Percentiles rank a stretch among this genome's conserved stretches.
Evolutionary conservation across 352 stramenopile genomes (phyloP).

Genomic region (Plasmopara viticola): DNA sequence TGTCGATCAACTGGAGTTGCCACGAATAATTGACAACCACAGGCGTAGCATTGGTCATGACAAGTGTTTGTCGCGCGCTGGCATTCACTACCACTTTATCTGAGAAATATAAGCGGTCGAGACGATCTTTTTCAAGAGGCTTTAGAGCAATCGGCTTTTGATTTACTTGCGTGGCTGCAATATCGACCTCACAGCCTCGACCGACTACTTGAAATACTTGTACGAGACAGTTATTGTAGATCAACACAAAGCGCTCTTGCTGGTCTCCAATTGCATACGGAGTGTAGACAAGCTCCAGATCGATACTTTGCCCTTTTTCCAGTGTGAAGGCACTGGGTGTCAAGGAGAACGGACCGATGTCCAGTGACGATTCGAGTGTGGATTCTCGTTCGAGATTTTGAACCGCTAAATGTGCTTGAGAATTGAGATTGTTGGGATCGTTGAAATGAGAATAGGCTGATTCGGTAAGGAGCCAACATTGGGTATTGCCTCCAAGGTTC

Average conservation of each 20-base stretch:
- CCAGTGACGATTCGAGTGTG: slow-evolving; percentile 3
- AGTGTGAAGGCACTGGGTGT: slow-evolving; percentile 55
- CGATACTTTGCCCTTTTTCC: slow-evolving; percentile 29
- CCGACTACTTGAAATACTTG: slow-evolving; percentile 62
- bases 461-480: slow-evolving; percentile 72
- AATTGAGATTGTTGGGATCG: slow-evolving; percentile 7
- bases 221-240: slow-evolving; percentile 82
- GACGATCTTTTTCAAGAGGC: slow-evolving; percentile 35
- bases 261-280: slow-evolving; percentile 53
- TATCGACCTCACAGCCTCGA: slow-evolving; percentile 58
- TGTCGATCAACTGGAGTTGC: slow-evolving; percentile 23
- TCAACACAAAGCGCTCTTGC: slow-evolving; percentile 61
- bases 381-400: slow-evolving; percentile 12
- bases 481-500: slow-evolving; percentile 52
- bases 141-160: slow-evolving; percentile 34
- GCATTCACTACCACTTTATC: slow-evolving; percentile 35
- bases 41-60: slow-evolving; percentile 59
- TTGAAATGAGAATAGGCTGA: slow-evolving; percentile 33
- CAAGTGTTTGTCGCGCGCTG: slow-evolving; percentile 30
- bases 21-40: slow-evolving; percentile 56
- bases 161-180: slow-evolving; percentile 45
- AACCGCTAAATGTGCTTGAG: slow-evolving; percentile 10
- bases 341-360: slow-evolving; percentile 48
- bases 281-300: slow-evolving; percentile 46
- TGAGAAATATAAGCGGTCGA: slow-evolving; percentile 48